Conservation (phyloP, 441 rosid species). For the Adansonia rubrostipa region DNA sequence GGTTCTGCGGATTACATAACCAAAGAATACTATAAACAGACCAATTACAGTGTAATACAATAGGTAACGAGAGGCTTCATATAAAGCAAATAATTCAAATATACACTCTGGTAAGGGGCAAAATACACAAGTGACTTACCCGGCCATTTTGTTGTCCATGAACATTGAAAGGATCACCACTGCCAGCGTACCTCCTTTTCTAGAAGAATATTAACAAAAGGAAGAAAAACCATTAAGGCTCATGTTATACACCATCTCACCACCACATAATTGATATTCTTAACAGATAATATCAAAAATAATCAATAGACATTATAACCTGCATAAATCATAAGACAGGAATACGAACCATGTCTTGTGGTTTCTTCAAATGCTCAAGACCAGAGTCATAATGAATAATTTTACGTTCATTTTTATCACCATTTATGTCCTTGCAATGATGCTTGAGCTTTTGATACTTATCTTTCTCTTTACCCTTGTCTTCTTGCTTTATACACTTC, state of each 20-base stretch:
- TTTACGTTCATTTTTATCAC: slow-evolving; percentile 29
- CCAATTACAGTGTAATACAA: neutral
- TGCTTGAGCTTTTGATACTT: slow-evolving; percentile 36
- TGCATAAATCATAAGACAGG: neutral
- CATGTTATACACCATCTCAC: neutral
- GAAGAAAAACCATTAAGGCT: neutral
- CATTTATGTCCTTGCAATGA: slow-evolving; percentile 34
- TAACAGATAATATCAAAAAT: neutral
- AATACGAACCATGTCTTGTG: slow-evolving; percentile 33
- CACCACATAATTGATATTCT: neutral
- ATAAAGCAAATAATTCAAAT: neutral
- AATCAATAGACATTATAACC: neutral
- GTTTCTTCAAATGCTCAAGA: slow-evolving; percentile 34
- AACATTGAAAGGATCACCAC: slow-evolving; percentile 8
- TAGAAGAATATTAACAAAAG: neutral
- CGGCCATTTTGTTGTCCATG: neutral
- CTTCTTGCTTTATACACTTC: slow-evolving; percentile 37
- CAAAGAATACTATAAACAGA: neutral
- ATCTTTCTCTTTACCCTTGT: slow-evolving; percentile 25
- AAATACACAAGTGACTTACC: neutral
- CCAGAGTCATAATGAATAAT: slow-evolving; percentile 31
- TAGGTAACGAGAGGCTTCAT: neutral
- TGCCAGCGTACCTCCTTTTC: slow-evolving; percentile 31
- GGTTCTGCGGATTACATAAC: slow-evolving; percentile 9
- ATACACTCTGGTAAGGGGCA: neutral